Percentiles rank a stretch among this genome's conserved stretches.
These are phyloP conservation scores for Liriodendron chinense DNA, from an alignment of 164 flowering plant species.

Conservation along the genomic window DNA sequence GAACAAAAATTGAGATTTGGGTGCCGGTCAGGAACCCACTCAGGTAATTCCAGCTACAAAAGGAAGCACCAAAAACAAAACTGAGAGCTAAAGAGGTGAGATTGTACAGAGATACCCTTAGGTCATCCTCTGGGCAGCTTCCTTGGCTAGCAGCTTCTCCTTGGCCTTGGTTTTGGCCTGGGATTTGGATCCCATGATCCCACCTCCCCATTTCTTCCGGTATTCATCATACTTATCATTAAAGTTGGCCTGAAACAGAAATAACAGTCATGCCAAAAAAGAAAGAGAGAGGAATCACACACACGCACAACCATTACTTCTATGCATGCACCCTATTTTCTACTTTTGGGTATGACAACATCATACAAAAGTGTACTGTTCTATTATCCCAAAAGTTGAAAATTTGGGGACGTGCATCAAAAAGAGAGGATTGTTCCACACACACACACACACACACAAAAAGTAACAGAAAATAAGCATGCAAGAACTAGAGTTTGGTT, in stretches of 20 bases:
- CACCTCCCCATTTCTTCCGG: conserved; percentile 89
- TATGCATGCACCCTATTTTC: too few species aligned
- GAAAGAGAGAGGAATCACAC: too few species aligned
- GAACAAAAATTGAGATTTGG: too few species aligned
- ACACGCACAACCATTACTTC: too few species aligned
- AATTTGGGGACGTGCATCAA: too few species aligned
- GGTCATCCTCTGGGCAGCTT: conserved; percentile 69
- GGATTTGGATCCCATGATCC: conserved; percentile 81
- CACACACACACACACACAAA: neutral
- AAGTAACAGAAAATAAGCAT: neutral
- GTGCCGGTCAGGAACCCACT: too few species aligned
- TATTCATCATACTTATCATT: conserved; percentile 52
- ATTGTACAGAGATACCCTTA: neutral
- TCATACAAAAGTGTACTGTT: too few species aligned
- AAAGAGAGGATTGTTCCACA: too few species aligned
- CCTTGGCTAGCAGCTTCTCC: conserved; percentile 66
- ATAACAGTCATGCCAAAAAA: neutral
- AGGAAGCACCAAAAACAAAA: too few species aligned
- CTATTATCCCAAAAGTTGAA: too few species aligned
- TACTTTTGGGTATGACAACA: too few species aligned
- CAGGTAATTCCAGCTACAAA: too few species aligned
- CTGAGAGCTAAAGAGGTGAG: neutral
- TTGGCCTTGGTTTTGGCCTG: conserved; percentile 82
- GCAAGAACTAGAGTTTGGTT: neutral
- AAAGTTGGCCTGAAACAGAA: conserved; percentile 20